A percentile compares a stretch with the other conserved stretches of the same genome.
phyloP scores from a whole-genome alignment of 306 rosid species.

The Quercus parvula region DNA sequence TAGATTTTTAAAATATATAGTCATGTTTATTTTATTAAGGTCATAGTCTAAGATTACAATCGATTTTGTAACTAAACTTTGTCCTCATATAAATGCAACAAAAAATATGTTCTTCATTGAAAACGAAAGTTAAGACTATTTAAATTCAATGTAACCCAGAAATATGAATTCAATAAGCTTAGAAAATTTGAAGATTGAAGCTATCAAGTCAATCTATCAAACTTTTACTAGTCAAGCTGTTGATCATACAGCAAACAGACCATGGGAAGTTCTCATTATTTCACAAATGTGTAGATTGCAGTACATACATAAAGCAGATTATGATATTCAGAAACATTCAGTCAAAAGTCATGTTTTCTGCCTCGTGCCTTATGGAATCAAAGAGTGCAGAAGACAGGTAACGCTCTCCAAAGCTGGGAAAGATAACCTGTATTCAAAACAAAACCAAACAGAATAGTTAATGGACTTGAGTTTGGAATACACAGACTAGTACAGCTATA shows the following conservation, averaged over 20 bases:
- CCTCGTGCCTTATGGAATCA: constrained; percentile 56
- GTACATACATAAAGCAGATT: not conserved
- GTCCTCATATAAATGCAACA: too few relatives aligned
- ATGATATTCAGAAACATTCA: constrained; percentile 13
- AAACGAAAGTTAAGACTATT: too few relatives aligned
- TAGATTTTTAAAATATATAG: too few relatives aligned
- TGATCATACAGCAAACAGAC: not conserved
- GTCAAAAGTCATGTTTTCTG: constrained; percentile 48
- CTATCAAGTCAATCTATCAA: too few relatives aligned
- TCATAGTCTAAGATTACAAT: too few relatives aligned
- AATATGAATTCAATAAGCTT: too few relatives aligned
- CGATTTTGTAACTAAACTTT: too few relatives aligned
- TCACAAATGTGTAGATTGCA: not conserved
- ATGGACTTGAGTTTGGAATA: not conserved
- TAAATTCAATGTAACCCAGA: too few relatives aligned
- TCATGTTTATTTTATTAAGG: too few relatives aligned
- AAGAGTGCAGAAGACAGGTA: constrained; percentile 53
- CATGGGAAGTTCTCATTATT: not conserved
- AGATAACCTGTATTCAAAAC: constrained; percentile 36
- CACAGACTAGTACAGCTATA: too few relatives aligned
- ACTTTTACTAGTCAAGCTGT: not conserved
- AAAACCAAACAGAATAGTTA: not conserved
- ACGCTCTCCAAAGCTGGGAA: constrained; percentile 70
- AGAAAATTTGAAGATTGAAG: too few relatives aligned
- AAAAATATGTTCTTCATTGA: too few relatives aligned